These are phyloP conservation scores for Linanthus parryae DNA, from an alignment of 148 eudicot genomes.

Conservation along the genomic window DNA sequence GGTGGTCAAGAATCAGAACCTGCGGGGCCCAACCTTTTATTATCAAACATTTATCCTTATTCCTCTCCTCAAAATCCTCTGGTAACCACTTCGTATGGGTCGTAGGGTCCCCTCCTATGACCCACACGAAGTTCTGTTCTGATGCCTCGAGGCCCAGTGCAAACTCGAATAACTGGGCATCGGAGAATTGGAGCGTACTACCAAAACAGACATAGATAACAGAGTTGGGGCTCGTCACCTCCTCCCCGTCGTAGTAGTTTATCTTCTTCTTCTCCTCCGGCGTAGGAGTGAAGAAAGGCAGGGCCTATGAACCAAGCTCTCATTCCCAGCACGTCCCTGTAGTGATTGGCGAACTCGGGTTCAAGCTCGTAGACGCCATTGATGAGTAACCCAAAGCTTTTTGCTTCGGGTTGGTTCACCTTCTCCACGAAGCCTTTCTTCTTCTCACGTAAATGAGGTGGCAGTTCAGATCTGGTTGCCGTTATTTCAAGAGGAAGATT, in stretches of 20 bases:
- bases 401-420: conserved; percentile 20
- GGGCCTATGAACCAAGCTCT: conserved; percentile 60
- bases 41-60: conserved; percentile 16
- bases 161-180: conserved; percentile 30
- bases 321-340: conserved; percentile 26
- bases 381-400: conserved; percentile 37
- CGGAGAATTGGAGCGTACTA: conserved; percentile 17
- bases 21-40: conserved; percentile 35
- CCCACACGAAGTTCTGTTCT: conserved; percentile 49
- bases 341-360: conserved; percentile 40
- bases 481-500: conserved; percentile 27
- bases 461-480: conserved; percentile 16
- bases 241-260: conserved; percentile 47
- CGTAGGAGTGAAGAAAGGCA: conserved; percentile 19
- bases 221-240: conserved; percentile 33
- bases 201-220: too few relatives aligned
- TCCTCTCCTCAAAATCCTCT: conserved; percentile 19
- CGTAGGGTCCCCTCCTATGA: conserved; percentile 18
- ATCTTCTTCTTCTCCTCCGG: conserved; percentile 37
- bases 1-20: conserved; percentile 19
- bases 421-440: not conserved
- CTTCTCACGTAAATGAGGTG: not conserved
- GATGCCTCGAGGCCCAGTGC: conserved; percentile 48
- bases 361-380: conserved; percentile 69
- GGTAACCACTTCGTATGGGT: conserved; percentile 39